Base-by-base conservation (phyloP, 2,329 filamentous ascomycete genomes). In the Xenosphaeropsis pyriputrescens region DNA sequence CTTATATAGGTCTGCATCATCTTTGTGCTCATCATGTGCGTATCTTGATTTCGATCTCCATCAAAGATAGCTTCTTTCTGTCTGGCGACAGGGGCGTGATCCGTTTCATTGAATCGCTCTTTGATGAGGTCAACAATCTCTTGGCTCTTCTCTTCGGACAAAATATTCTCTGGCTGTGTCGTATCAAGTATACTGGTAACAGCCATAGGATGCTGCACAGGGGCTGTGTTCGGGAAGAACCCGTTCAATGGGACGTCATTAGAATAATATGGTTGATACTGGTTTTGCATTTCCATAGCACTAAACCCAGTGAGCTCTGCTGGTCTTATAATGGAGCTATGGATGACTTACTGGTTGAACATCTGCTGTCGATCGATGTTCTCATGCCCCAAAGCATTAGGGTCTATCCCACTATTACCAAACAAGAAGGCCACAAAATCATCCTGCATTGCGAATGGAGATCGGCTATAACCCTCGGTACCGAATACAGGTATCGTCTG, bases 1-100 rank as follows among this genome's bases (percentile, higher is more conserved):
- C 78, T 73, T 46, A 93, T 86, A 52, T 95, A 96, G 3, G 79
- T 80, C 59, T 95, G 85, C 82, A 96, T 93, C 85, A 94, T 95
- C 50, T 81, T 76, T 50, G 88, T 68, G 56, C 89, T 93, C 43
- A 96, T 63, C 64, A 79, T 70, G 42, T 79, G 74, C 17, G 63
- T 60, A 37, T 73, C 68, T 22, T 73, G 62, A 36, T 77, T 73
- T 38, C 81, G 73, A 50, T 93, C 77, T 12, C 88, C 89, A 18
- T 85, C 77, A 39, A 93, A 63, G 18, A 95, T 72, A 36, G 70
- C 72, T 36, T 85, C 83, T 51, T 86, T 85, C 43, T 79, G 75
- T 45, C 79, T 78, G 44, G 81, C 75, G 18, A 82, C 70, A 0
- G 80, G 78, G 1, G 82, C 71, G 48, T 85, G 75, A 18, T 84